Evolutionary conservation across 441 rosid species (phyloP).

Genomic region (Brassica hybrid): DNA sequence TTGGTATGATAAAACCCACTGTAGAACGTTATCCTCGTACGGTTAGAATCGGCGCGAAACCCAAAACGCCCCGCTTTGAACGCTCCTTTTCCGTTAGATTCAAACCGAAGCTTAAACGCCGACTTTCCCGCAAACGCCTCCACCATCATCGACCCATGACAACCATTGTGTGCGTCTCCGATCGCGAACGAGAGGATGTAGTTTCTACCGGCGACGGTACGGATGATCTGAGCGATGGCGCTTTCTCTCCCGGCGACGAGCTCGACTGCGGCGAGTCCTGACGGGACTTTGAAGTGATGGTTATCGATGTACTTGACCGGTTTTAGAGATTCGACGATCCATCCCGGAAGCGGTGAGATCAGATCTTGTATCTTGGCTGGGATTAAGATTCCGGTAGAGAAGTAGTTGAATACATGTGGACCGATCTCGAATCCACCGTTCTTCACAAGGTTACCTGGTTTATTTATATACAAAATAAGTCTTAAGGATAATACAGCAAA

Average conservation of each 20-base stretch:
- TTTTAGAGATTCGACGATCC: conserved; percentile 72
- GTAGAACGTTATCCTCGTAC: conserved; percentile 61
- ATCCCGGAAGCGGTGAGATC: conserved; percentile 61
- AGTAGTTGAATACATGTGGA: conserved; percentile 63
- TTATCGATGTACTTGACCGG: conserved; percentile 63
- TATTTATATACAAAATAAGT: not conserved
- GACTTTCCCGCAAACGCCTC: conserved; percentile 56
- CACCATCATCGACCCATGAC: conserved; percentile 68
- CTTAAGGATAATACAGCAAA: not conserved
- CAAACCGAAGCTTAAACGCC: conserved; percentile 44
- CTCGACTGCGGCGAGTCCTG: conserved; percentile 54
- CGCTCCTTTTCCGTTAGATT: conserved; percentile 51
- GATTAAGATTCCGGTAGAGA: conserved; percentile 60
- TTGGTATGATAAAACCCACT: conserved; percentile 66
- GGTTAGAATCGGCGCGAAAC: conserved; percentile 47
- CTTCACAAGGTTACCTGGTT: conserved; percentile 55
- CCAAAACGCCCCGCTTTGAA: conserved; percentile 44
- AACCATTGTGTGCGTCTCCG: conserved; percentile 64
- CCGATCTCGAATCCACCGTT: conserved; percentile 67
- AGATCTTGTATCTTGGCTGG: conserved; percentile 53
- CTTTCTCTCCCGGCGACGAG: conserved; percentile 69
- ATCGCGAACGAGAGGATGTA: conserved; percentile 53
- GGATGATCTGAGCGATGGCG: conserved; percentile 62
- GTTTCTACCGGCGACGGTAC: conserved; percentile 43
- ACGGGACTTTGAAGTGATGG: conserved; percentile 56